Percentiles rank a stretch among this genome's conserved stretches.
These are phyloP conservation scores for Quercus agrifolia DNA, from an alignment of 306 rosid genomes.

Conservation along the genomic window DNA sequence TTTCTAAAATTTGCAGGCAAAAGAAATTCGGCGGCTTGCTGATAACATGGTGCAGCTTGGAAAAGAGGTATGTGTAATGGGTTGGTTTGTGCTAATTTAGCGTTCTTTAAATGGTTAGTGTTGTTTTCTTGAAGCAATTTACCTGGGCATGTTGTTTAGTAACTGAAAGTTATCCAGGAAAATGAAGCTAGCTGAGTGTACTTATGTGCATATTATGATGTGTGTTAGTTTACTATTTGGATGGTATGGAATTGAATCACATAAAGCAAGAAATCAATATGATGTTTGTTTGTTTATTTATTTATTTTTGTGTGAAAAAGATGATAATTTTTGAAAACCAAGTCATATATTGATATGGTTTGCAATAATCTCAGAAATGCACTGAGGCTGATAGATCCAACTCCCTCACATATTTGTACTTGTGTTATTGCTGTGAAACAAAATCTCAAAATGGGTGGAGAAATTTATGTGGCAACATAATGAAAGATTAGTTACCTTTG, in stretches of 20 bases:
- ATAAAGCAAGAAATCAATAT: too few relatives aligned
- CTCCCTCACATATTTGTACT: neutral
- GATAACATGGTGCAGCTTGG: slow-evolving; percentile 94
- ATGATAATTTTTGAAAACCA: too few relatives aligned
- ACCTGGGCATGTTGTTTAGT: neutral
- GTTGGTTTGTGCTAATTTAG: neutral
- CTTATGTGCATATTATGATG: neutral
- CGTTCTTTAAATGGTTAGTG: neutral
- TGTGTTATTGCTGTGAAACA: neutral
- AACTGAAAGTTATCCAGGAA: neutral
- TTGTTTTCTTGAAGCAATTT: neutral
- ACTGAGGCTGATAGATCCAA: neutral
- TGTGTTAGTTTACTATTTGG: neutral
- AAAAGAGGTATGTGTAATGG: slow-evolving; percentile 57
- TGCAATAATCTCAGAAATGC: neutral
- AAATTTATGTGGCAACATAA: neutral
- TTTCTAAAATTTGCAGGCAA: slow-evolving; percentile 50
- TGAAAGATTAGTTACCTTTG: neutral
- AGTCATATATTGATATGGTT: too few relatives aligned
- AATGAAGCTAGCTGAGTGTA: neutral
- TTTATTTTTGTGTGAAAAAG: too few relatives aligned
- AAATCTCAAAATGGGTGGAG: neutral
- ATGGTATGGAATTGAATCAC: too few relatives aligned
- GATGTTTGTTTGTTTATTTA: too few relatives aligned
- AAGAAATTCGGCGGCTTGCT: slow-evolving; percentile 84